Base-by-base conservation (phyloP, 1,284 basidiomycete genomes). In the Ceratobasidium sp. region DNA sequence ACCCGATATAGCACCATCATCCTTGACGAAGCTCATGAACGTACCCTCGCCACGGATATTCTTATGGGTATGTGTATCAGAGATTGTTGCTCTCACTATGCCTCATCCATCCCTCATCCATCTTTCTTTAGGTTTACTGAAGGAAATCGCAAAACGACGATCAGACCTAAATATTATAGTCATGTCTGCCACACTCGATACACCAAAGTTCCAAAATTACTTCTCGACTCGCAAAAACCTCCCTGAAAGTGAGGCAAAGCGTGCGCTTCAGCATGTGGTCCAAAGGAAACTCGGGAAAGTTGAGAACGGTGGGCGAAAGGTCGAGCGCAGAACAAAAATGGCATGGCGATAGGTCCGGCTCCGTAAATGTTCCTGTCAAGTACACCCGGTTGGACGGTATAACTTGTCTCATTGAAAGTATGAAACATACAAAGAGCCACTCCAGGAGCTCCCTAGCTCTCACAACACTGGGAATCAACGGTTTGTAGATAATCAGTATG, bases 131-230 rank as follows among this genome's bases (percentile, higher is more conserved):
- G 96, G 96, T 80, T 88, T 98, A 18, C 86, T 93, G 33, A 91
- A 94, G 83, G 82, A 87, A 79, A 91, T 99, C 20, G 93, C 94
- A 1, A 92, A 91, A 83, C 90, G 91, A 79, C 92, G 98, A 57
- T 82, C 90, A 0, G 97, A 99, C 83, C 91, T 99, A 81, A 99
- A 99, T 87, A 93, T 99, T 82, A 96, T 99, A 79, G 89, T 99
- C 88, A 99, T 99, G 98, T 96, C 94, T 59, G 98, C 98, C 48
- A 99, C 98, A 0, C 91, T 99, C 46, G 97, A 99, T 82, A 95
- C 97, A 0, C 89, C 94, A 83, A 99, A 99, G 85, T 99, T 99
- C 86, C 96, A 97, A 84, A 95, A 92, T 82, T 99, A 99, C 88
- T 99, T 99, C 84, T 65, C 73, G 5, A 75, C 73, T 35, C 92